Conservation (phyloP, 2,329 filamentous ascomycete species). For the Aspergillus awamori region DNA sequence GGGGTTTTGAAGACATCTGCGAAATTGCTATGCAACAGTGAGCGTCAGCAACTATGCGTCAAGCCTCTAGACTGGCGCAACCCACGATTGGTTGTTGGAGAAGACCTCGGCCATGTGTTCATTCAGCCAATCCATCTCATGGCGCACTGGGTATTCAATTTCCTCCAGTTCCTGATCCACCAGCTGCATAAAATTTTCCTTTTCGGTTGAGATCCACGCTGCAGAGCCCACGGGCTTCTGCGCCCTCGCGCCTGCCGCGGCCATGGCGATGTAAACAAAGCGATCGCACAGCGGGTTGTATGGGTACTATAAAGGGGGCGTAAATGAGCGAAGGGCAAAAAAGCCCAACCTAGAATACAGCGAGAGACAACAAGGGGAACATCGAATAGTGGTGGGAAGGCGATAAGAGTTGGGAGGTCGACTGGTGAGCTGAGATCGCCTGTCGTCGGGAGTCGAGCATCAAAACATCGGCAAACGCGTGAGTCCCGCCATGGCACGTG, state of each 20-base stretch:
- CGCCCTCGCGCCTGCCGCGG: constrained; percentile 40
- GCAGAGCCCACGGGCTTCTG: constrained; percentile 71
- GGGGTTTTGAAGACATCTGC: constrained; percentile 86
- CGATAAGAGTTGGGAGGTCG: constrained; percentile 10
- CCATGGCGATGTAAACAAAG: constrained; percentile 47
- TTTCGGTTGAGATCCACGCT: constrained; percentile 84
- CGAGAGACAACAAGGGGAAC: constrained; percentile 7
- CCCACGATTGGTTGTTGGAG: constrained; percentile 81
- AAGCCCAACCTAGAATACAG: constrained; percentile 8
- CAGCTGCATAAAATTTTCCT: constrained; percentile 74
- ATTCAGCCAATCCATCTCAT: constrained; percentile 97
- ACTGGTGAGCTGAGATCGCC: constrained; percentile 18
- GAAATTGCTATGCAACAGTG: constrained; percentile 68
- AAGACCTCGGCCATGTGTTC: constrained; percentile 98
- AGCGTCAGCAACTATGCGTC: constrained; percentile 27
- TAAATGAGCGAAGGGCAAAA: constrained; percentile 5
- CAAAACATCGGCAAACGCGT: constrained; percentile 26
- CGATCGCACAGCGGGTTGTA: constrained; percentile 13
- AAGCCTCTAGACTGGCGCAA: constrained; percentile 27
- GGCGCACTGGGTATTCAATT: constrained; percentile 86
- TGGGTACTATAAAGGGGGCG: background rate
- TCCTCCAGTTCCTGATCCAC: constrained; percentile 84
- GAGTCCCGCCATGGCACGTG: constrained; percentile 23
- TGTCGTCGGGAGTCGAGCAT: constrained; percentile 21
- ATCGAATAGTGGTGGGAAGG: constrained; percentile 19